Conservation (phyloP, 1,284 basidiomycete genomes). For the Cryptococcus sp. region DNA sequence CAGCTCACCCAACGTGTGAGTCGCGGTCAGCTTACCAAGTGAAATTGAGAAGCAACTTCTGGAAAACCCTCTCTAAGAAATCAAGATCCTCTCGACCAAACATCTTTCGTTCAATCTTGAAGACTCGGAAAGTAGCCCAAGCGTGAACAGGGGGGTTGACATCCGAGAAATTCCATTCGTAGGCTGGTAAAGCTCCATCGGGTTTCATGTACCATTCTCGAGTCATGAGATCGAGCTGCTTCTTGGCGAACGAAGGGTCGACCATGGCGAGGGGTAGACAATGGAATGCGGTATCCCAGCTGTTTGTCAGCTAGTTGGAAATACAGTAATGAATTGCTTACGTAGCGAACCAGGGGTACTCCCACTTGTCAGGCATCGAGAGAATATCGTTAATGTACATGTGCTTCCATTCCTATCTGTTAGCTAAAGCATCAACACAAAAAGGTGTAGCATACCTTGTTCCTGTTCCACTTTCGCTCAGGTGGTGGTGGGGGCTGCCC, state of each 20-base stretch:
- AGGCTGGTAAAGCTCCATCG: conserved; percentile 94
- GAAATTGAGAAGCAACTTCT: conserved; percentile 93
- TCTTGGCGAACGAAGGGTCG: conserved; percentile 93
- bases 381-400: conserved; percentile 92
- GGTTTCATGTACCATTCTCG: conserved; percentile 98
- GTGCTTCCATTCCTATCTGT: conserved; percentile 78
- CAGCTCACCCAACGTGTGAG: conserved; percentile 4
- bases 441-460: conserved; percentile 57
- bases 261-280: conserved; percentile 95
- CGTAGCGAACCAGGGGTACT: conserved; percentile 91
- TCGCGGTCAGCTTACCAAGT: conserved; percentile 67
- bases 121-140: conserved; percentile 94
- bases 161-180: conserved; percentile 98
- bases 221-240: conserved; percentile 91
- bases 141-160: conserved; percentile 97
- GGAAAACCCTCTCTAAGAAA: conserved; percentile 97
- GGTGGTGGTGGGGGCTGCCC: conserved; percentile 91
- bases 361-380: conserved; percentile 99
- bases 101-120: conserved; percentile 96
- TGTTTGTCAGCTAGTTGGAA: conserved; percentile 1
- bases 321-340: conserved; percentile 20
- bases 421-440: not conserved
- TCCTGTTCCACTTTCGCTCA: conserved; percentile 78
- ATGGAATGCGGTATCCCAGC: conserved; percentile 95
- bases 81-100: conserved; percentile 83